Base-by-base conservation (phyloP, 2,329 filamentous ascomycete genomes). In the Amauroascus verrucosus region DNA sequence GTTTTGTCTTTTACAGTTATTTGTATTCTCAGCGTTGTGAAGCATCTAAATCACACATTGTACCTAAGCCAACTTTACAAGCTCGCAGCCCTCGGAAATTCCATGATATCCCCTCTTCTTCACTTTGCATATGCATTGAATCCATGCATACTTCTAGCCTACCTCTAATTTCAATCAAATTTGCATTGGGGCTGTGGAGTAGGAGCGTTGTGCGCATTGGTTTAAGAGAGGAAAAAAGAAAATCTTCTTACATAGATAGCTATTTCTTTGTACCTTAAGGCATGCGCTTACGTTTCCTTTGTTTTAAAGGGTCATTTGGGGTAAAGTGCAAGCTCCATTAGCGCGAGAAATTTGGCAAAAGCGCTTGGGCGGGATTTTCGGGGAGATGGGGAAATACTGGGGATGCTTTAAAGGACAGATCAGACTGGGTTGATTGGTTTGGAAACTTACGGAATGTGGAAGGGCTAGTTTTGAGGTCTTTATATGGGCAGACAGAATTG, bases 11-110 rank as follows among this genome's bases (percentile, higher is more conserved):
- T 33, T 54, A 55, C 59, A 88, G 84, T 75, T 88, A 63, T 88
- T 88, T 71, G 84, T 88, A 62, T 88, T 88, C 71, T 88, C 84
- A 59, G 84, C 84, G 66, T 77, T 88, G 71, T 88, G 80, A 63
- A 49, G 43, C 40, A 43, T 8, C 9, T 14, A 35, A 48, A 20
- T 32, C 24, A 35, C n/a, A 22, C 24, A 40, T 32, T 48, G 51
- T 48, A 48, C 30, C 37, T 48, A 48, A 54, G 24, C 35, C 44
- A 24, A 33, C 45, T 44, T 48, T 44, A 41, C 24, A 48, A 22
- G 35, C 18, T 7, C 35, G 22, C 24, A 38, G 28, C 22, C 11
- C 16, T 43, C 18, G 51, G 33, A 38, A 41, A 37, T 37, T 46
- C 40, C 26, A 35, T 51, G n/a, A 45, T 46, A 40, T 45, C 53